These are phyloP conservation scores for Dothideomycetes sp. DNA, from an alignment of 2,329 filamentous ascomycete species.

Conservation along the genomic window DNA sequence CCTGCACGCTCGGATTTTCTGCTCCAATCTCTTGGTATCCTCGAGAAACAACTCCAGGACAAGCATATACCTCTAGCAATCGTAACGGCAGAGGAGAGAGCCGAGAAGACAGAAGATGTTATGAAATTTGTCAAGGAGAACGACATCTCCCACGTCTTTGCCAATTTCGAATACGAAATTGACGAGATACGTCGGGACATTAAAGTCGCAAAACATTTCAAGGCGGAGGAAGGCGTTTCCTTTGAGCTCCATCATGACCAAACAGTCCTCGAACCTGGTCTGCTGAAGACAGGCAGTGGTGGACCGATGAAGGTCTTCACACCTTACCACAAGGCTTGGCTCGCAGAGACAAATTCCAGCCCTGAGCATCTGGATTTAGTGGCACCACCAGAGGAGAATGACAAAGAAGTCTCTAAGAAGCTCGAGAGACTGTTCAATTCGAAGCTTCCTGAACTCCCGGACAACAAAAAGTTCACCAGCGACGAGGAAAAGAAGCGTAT, in stretches of 20 bases:
- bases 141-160: conserved; percentile 39
- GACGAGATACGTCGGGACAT: conserved; percentile 39
- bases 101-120: conserved; percentile 34
- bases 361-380: conserved; percentile 36
- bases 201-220: conserved; percentile 31
- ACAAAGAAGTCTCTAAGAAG: conserved; percentile 35
- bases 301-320: conserved; percentile 45
- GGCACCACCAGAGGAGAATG: conserved; percentile 34
- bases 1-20: conserved; percentile 42
- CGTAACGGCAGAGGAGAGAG: conserved; percentile 34
- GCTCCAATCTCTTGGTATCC: conserved; percentile 33
- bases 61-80: conserved; percentile 42
- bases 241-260: conserved; percentile 42
- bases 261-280: conserved; percentile 39
- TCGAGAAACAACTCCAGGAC: conserved; percentile 39
- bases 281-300: conserved; percentile 33
- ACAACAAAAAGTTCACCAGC: conserved; percentile 33
- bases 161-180: conserved; percentile 40
- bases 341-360: conserved; percentile 33
- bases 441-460: conserved; percentile 29
- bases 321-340: conserved; percentile 41
- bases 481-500: conserved; percentile 33
- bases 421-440: conserved; percentile 52
- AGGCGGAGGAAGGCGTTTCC: conserved; percentile 28
- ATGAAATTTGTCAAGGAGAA: conserved; percentile 37